Base-by-base conservation (phyloP, 2,329 filamentous ascomycete species). In the Scytalidium sp. region DNA sequence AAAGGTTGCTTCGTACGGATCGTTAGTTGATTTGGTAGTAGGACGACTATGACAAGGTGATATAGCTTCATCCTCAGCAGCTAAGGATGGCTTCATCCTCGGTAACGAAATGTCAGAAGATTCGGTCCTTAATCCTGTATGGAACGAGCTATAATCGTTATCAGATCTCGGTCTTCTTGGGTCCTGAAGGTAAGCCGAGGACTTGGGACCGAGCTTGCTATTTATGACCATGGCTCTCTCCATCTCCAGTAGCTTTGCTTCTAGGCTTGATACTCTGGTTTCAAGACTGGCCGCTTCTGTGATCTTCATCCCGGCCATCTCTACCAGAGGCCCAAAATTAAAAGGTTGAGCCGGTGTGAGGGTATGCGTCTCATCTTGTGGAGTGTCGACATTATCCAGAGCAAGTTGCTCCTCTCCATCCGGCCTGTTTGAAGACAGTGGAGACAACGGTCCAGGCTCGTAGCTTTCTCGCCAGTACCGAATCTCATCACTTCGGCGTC, bases 391-490 rank as follows among this genome's bases (percentile, higher is more conserved):
- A 9, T 70, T 68, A 42, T 71, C 64, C 13, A 63, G 36, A 46
- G 57, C 55, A 29, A 15, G 64, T n/a, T 54, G 55, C 6, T 63
- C 58, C 17, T 60, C 67, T 2, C 59, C 61, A 20, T 73, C 70
- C n/a, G 70, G 68, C 19, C 64, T 65, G 41, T 69, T 65, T 2
- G 78, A 79, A 3, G 78, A 77, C 25, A 76, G 64, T 0, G 79
- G 78, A 6, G 80, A 82, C 48, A 75, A 61, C 45, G 76, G 69
- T 1, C 71, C 73, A 1, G 72, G 73, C 42, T 75, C 76, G 54
- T 82, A 81, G 53, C 81, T 84, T 58, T 80, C 76, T 52, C 83
- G 74, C 81, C 82, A 85, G 58, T 81, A 82, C 11, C 79, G 76
- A 36, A 85, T 83, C 62, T 86, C 83, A 49, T 83, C 80, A 60